Conservation (phyloP, 2,329 filamentous ascomycete genomes). For the Pseudogymnoascus sp. region DNA sequence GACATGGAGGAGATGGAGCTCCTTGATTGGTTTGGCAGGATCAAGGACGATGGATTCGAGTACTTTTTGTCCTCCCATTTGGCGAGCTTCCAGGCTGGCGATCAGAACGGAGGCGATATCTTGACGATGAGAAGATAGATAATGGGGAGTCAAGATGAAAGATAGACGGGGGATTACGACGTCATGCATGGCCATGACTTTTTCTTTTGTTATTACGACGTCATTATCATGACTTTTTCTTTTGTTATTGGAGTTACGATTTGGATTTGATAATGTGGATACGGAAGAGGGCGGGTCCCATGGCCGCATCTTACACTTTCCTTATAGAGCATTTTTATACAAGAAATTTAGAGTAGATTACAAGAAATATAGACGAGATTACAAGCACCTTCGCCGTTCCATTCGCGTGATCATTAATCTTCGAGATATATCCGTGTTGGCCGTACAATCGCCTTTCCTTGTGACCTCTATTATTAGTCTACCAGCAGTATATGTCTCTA, state of each 20-base stretch:
- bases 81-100: conserved; percentile 11
- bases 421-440: not conserved
- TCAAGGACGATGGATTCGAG: conserved; percentile 13
- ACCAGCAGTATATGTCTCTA: conserved; percentile 10
- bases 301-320: no score
- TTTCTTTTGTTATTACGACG: not conserved
- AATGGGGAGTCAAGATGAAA: not conserved
- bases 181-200: not conserved
- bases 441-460: conserved; percentile 1
- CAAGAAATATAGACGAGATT: no score
- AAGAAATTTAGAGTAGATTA: no score
- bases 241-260: conserved; percentile 12
- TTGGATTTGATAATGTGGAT: conserved; percentile 12
- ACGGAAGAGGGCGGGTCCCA: conserved; percentile 1
- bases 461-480: conserved; percentile 12
- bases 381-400: no score
- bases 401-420: no score
- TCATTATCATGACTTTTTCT: conserved; percentile 7
- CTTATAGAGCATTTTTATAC: no score
- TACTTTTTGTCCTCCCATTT: conserved; percentile 12
- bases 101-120: conserved; percentile 11
- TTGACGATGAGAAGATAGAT: conserved; percentile 13
- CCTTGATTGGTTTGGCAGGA: conserved; percentile 13
- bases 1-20: conserved; percentile 12
- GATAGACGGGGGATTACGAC: not conserved